Evolutionary conservation across 345 rosid genomes (phyloP).

Genomic region (Brassica juncea): DNA sequence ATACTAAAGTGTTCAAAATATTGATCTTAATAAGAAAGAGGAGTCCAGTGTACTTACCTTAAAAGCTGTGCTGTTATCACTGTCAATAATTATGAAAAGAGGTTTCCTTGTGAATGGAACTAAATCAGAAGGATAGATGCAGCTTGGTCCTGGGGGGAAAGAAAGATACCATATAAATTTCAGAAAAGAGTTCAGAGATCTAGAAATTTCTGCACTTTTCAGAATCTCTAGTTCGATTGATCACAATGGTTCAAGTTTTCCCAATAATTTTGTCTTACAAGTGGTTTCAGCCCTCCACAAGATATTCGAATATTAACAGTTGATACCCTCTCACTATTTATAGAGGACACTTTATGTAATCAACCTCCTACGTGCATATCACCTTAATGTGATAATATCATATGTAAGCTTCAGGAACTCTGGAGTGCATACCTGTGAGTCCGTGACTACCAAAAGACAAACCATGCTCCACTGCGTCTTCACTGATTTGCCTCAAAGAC

Average conservation of each 20-base stretch:
- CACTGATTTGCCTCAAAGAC: constrained; percentile 50
- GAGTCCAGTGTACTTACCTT: constrained; percentile 50
- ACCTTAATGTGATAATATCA: constrained; percentile 6
- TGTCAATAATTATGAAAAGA: constrained; percentile 77
- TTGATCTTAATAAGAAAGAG: constrained; percentile 21
- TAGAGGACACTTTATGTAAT: neutral
- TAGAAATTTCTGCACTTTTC: neutral
- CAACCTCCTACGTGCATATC: constrained; percentile 11
- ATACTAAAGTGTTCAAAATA: constrained; percentile 14
- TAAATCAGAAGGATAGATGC: constrained; percentile 79
- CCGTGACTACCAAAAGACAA: constrained; percentile 77
- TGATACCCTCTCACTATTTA: neutral
- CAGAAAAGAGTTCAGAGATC: neutral
- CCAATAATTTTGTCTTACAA: neutral
- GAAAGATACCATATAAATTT: constrained; percentile 10
- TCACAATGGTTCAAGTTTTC: constrained; percentile 3
- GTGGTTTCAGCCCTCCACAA: neutral
- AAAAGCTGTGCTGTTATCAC: constrained; percentile 70
- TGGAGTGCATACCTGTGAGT: constrained; percentile 63
- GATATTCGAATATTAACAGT: neutral
- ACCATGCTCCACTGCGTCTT: constrained; percentile 49
- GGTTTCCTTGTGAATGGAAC: constrained; percentile 93
- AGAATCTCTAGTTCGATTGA: constrained; percentile 7
- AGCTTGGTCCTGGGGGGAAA: constrained; percentile 63
- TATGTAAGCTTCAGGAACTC: constrained; percentile 11